These are phyloP conservation scores for Fraxinus latifolia DNA, from an alignment of 305 asterid species.

Conservation along the genomic window DNA sequence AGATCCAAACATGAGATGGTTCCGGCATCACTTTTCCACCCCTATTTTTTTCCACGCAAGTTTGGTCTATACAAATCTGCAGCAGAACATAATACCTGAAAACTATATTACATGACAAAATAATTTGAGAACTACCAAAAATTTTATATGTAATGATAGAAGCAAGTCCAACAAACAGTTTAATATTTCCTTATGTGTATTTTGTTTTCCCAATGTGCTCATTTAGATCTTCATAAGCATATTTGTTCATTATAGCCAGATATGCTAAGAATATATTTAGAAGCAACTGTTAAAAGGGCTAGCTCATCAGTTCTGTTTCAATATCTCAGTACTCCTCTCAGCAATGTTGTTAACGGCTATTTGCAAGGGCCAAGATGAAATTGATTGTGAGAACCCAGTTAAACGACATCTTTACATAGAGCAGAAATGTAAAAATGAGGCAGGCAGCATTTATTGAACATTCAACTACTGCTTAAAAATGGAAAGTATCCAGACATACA, in stretches of 20 bases:
- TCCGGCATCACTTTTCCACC: background rate
- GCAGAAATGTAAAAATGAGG: constrained; percentile 4
- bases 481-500: constrained; percentile 44
- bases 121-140: background rate
- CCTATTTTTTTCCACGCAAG: background rate
- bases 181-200: background rate
- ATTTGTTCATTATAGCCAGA: background rate
- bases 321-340: background rate
- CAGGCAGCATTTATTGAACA: background rate
- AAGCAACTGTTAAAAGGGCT: background rate
- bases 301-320: background rate
- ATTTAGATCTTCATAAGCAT: background rate
- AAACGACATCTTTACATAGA: background rate
- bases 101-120: background rate
- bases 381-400: background rate
- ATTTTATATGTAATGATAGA: background rate
- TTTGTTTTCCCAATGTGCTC: constrained; percentile 1
- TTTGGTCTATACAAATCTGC: background rate
- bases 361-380: background rate
- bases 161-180: background rate
- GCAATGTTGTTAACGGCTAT: background rate
- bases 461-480: background rate
- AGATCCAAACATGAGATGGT: constrained; percentile 5
- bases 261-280: background rate
- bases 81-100: background rate